phyloP scores from a whole-genome alignment of 192 early-diverging fungal species.

The Rhizoclosmatium sp. region DNA sequence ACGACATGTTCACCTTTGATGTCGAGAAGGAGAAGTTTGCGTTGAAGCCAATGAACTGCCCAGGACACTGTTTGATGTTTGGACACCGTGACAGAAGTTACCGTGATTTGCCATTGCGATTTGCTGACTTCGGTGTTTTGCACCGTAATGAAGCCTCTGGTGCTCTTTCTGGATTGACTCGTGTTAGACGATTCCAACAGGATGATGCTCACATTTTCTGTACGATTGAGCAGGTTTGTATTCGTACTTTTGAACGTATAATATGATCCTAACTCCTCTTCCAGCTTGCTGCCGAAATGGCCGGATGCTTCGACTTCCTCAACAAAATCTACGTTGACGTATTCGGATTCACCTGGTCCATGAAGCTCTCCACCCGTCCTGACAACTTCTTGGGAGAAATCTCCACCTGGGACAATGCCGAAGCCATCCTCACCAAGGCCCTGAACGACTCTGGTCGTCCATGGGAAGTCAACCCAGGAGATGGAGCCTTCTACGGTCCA shows the following conservation, averaged over 20 bases:
- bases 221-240: slow-evolving; percentile 75
- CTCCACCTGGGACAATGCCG: slow-evolving; percentile 91
- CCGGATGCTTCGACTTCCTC: slow-evolving; percentile 85
- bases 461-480: slow-evolving; percentile 93
- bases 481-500: slow-evolving; percentile 99
- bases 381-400: slow-evolving; percentile 94
- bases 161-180: slow-evolving; percentile 92
- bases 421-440: slow-evolving; percentile 79
- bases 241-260: not conserved
- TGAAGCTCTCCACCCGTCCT: slow-evolving; percentile 95
- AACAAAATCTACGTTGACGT: slow-evolving; percentile 83
- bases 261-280: not conserved
- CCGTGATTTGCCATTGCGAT: slow-evolving; percentile 92
- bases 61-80: slow-evolving; percentile 98
- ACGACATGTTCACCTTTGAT: slow-evolving; percentile 95
- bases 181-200: slow-evolving; percentile 98
- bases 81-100: slow-evolving; percentile 91
- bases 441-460: slow-evolving; percentile 79
- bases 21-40: slow-evolving; percentile 98
- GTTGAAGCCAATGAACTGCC: slow-evolving; percentile 99
- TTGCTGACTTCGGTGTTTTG: slow-evolving; percentile 98
- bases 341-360: slow-evolving; percentile 92
- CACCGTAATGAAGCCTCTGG: slow-evolving; percentile 91
- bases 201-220: slow-evolving; percentile 99
- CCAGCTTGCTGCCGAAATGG: slow-evolving; percentile 85